Percentiles rank a stretch among this genome's conserved stretches.
phyloP scores from a whole-genome alignment of 106 monocot genomes.

The Iris macrosiphon region DNA sequence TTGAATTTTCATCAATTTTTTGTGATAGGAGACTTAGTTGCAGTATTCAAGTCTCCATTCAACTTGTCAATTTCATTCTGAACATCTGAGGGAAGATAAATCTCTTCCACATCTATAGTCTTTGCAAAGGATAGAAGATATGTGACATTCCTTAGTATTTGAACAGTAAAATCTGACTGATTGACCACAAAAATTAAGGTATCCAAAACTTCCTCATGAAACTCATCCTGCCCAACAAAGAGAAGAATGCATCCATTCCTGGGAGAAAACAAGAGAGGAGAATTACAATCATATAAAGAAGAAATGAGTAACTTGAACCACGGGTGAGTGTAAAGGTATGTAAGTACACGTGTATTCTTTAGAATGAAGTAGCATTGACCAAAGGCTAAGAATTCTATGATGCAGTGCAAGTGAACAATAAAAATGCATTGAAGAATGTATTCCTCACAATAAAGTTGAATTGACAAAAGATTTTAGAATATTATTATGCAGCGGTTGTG shows the following conservation, averaged over 20 bases:
- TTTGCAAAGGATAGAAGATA: conserved; percentile 67
- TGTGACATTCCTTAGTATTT: conserved; percentile 75
- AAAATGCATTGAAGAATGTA: too few species aligned
- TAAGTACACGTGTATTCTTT: too few species aligned
- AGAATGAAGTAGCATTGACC: too few species aligned
- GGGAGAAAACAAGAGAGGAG: too few species aligned
- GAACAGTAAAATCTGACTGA: conserved; percentile 82
- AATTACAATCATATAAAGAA: too few species aligned
- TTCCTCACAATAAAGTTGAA: too few species aligned
- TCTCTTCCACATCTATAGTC: conserved; percentile 58
- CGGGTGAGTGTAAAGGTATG: too few species aligned
- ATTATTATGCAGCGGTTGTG: conserved; percentile 73
- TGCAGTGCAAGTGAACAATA: too few species aligned
- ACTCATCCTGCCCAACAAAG: conserved; percentile 67
- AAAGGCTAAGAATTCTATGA: too few species aligned
- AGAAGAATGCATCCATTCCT: conserved; percentile 83
- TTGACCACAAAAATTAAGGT: conserved; percentile 75
- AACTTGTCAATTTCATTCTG: conserved; percentile 71
- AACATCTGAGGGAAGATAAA: conserved; percentile 57
- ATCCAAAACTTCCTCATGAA: conserved; percentile 51
- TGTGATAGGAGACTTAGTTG: conserved; percentile 43
- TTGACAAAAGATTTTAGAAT: too few species aligned
- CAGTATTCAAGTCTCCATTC: conserved; percentile 41
- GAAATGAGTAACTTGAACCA: too few species aligned
- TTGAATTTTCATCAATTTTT: conserved; percentile 62